Conservation (phyloP, 1,139 yeast genomes). For the Geotrichum fermentans region DNA sequence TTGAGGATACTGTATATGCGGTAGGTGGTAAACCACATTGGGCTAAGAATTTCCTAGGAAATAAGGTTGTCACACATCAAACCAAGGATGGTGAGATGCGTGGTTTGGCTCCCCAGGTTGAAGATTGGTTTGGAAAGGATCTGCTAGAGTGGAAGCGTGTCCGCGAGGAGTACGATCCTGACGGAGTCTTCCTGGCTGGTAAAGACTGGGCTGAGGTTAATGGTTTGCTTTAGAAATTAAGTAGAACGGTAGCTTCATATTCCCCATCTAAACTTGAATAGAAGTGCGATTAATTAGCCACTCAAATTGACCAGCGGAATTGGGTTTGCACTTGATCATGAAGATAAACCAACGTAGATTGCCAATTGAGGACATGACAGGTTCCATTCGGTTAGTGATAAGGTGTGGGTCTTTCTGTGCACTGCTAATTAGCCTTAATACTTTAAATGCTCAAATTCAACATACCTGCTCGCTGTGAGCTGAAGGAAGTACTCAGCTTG, state of each 20-base stretch:
- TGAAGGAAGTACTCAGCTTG: slow-evolving; percentile 11
- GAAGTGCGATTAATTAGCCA: not conserved
- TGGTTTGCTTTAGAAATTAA: slow-evolving; percentile 49
- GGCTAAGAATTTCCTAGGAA: slow-evolving; percentile 95
- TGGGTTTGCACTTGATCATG: not conserved
- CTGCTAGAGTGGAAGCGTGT: slow-evolving; percentile 55
- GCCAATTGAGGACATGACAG: not conserved
- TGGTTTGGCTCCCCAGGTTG: slow-evolving; percentile 66
- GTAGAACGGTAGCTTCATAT: too few species aligned
- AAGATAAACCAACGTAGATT: not conserved
- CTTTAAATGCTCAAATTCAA: not conserved
- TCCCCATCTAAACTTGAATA: not conserved
- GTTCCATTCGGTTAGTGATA: not conserved
- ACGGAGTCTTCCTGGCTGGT: slow-evolving; percentile 74
- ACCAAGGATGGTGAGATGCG: slow-evolving; percentile 64
- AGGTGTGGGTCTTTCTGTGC: not conserved
- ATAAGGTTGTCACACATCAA: slow-evolving; percentile 21
- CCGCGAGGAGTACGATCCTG: slow-evolving; percentile 68
- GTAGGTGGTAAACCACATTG: slow-evolving; percentile 96
- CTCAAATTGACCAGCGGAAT: not conserved
- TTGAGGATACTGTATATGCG: slow-evolving; percentile 68
- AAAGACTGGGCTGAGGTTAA: slow-evolving; percentile 75
- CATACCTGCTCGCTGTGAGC: not conserved
- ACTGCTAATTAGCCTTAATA: not conserved
- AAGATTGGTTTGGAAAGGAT: slow-evolving; percentile 77